Evolutionary conservation across 805 yeast species (phyloP), one percentile per base, ranked within the genome.

Genomic region (Clavispora phyllophila): DNA sequence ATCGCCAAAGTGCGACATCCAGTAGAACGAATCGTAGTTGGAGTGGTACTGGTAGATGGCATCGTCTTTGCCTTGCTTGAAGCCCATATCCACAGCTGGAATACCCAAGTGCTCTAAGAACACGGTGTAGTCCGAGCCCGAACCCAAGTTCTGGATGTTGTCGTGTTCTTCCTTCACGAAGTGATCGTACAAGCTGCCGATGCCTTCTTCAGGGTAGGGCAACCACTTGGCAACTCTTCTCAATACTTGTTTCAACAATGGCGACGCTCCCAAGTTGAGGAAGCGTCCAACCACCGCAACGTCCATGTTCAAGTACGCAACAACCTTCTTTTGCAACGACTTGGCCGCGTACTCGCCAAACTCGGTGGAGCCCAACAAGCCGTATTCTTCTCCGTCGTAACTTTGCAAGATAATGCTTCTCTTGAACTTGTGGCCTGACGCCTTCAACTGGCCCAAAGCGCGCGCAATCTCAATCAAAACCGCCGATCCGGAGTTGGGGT

Each of bases 331-430:
- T 37, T 70, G 65, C 27, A 85, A 60, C 24, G 55, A 54, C 20
- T 66, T 56, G 2, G 71, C 72, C 42, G 76, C 67, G 42, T 78
- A 79, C 58, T 85, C 91, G 5, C 82, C 88, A 66, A 73, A 84
- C 54, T 87, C 93, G 0, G 93, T 82, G 0, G 89, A 79, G 1
- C 96, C 96, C 24, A 87, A 50, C 42, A 80, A 64, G 0, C 85
- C 91, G 48, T 76, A 76, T 55, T 82, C 87, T 50, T 81, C 89
- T 27, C 87, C 95, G 61, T 87, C 95, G 89, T 89, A 87, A 23
- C 86, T 79, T 0, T 83, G 82, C 36, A 87, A 68, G 41, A 78
- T 70, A 19, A 87, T 81, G 0, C 89, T 78, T 54, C 93, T 68
- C 39, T 76, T 59, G 9, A 95, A 95, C 54, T 73, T 76, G 90